Evolutionary conservation across 2,329 filamentous ascomycete species (phyloP).

Genomic region (Xylaria sp.): DNA sequence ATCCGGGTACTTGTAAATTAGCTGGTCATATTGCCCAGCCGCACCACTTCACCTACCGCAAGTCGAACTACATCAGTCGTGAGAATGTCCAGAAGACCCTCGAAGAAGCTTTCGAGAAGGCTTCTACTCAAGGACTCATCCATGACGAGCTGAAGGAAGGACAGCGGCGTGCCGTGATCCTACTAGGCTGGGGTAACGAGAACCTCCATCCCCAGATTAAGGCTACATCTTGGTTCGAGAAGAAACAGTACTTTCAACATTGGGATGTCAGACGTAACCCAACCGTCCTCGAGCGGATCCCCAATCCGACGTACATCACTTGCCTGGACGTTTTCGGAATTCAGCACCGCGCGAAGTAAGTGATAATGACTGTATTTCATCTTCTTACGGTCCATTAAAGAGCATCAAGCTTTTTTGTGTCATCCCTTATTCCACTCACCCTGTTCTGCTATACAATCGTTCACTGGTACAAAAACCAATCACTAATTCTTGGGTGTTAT

Average conservation of each 20-base stretch:
- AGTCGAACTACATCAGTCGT: slow-evolving; percentile 18
- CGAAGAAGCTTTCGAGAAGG: slow-evolving; percentile 20
- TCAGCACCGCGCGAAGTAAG: slow-evolving; percentile 30
- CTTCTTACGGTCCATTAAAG: not conserved
- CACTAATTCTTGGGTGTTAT: slow-evolving; percentile 2
- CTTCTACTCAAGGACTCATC: slow-evolving; percentile 10
- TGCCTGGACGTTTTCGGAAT: slow-evolving; percentile 31
- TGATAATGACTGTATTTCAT: not conserved
- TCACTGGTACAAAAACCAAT: not conserved
- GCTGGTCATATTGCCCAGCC: slow-evolving; percentile 31
- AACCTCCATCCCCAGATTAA: slow-evolving; percentile 18
- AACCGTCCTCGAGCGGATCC: not conserved
- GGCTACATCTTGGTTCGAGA: slow-evolving; percentile 23
- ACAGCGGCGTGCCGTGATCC: slow-evolving; percentile 15
- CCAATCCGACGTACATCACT: slow-evolving; percentile 10
- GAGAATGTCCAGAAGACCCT: not conserved
- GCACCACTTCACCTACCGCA: slow-evolving; percentile 35
- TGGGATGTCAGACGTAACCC: slow-evolving; percentile 32
- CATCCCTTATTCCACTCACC: not conserved
- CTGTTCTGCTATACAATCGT: not conserved
- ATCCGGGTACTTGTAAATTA: slow-evolving; percentile 27
- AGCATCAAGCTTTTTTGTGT: not conserved
- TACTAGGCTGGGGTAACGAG: slow-evolving; percentile 32
- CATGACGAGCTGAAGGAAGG: not conserved
- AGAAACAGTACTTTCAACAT: slow-evolving; percentile 12